These are phyloP conservation scores for Porphyrellus cyaneotinctus DNA, from an alignment of 768 basidiomycete genomes.

Conservation along the genomic window DNA sequence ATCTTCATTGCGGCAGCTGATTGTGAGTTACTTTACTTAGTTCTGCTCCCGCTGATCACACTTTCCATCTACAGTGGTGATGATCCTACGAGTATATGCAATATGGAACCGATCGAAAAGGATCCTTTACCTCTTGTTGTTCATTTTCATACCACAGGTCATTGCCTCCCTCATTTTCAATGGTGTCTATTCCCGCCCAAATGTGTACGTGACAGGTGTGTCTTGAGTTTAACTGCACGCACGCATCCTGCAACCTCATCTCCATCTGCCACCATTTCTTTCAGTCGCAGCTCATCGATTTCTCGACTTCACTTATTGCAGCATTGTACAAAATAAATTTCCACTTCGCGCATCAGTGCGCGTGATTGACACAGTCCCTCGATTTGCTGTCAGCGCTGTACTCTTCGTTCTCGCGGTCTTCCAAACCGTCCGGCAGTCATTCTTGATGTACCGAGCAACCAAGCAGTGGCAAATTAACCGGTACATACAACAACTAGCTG, in stretches of 20 bases:
- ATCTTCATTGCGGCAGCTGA: neutral
- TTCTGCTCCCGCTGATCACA: neutral
- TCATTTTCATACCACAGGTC: conserved; percentile 1
- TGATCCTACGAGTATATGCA: conserved; percentile 3
- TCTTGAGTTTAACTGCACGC: neutral
- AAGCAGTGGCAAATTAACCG: neutral
- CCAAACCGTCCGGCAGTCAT: neutral
- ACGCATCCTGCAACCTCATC: neutral
- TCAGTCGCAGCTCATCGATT: neutral
- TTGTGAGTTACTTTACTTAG: neutral
- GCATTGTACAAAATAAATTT: no score
- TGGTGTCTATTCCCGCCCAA: neutral
- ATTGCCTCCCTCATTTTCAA: neutral
- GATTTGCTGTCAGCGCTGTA: neutral
- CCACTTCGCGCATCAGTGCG: no score
- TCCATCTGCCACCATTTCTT: neutral
- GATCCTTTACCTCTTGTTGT: neutral
- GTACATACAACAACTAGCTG: neutral
- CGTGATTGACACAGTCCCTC: neutral
- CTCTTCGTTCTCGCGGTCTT: neutral
- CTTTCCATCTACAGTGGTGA: neutral
- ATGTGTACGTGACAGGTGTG: neutral
- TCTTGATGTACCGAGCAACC: neutral
- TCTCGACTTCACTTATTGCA: neutral
- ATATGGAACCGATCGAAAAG: neutral